Base-by-base conservation (phyloP, 2,329 filamentous ascomycete species). In the Cercospora sp. region DNA sequence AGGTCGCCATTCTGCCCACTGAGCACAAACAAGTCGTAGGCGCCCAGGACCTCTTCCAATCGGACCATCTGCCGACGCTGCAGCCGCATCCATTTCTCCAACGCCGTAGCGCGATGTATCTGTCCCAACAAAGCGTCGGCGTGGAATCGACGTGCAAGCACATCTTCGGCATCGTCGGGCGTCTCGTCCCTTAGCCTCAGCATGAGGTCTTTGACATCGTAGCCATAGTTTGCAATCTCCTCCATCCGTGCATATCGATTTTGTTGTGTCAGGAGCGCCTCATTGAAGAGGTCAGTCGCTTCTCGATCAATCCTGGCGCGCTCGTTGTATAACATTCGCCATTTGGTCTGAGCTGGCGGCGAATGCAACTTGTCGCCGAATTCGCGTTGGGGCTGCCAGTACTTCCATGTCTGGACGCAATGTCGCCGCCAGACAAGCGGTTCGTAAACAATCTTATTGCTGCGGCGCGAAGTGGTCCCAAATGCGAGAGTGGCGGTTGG, bases 21-120 rank as follows among this genome's bases (percentile, higher is more conserved):
- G 30, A 94, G 82, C 57, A 97, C 88, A 79, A 98, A 98, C 80
- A 98, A 86, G 79, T 98, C 95, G 78, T 96, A 97, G 13, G 90
- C 91, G 20, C 89, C 91, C 16, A 98, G 82, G 1, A 90, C 90
- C 66, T 87, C 86, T 77, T 97, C 94, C 20, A 97, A 83, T 7
- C 87, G 78, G 23, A 88, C 82, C 64, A 82, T 79, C 63, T 86
- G 83, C 5, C 84, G 82, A 28, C 80, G 77, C 51, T 78, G 80
- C 63, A 91, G 72, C 64, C 84, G 84, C 69, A 82, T 82, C 94
- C 94, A 98, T 76, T 92, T 87, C 51, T 89, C 85, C 65, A 98
- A 85, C 7, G 93, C 94, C 65, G 91, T 86, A 70, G 88, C 87
- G 69, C 94, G 88, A 78, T 98, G 91, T 62, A 98, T 89, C 75